phyloP scores from a whole-genome alignment of 1,284 basidiomycete genomes.

The Coriolopsis trogii region DNA sequence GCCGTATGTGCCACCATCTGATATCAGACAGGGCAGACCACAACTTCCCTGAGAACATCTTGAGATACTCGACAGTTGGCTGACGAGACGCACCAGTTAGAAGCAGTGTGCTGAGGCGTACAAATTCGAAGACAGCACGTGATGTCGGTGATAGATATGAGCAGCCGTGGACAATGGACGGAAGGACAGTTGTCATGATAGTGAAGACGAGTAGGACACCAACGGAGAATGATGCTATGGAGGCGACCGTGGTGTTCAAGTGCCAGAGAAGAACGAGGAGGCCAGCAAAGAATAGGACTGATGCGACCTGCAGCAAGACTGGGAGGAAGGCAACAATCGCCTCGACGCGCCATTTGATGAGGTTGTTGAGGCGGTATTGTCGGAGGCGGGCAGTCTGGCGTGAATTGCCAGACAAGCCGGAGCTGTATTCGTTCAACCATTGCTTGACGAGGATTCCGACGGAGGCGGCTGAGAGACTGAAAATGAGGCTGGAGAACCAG shows the following conservation, averaged over 20 bases:
- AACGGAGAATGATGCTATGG: background rate
- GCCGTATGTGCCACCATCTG: no score
- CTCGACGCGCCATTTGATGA: constrained; percentile 32
- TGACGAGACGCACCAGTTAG: no score
- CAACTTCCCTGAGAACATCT: no score
- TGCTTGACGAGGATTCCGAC: constrained; percentile 18
- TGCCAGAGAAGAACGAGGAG: constrained; percentile 3
- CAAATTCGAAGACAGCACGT: no score
- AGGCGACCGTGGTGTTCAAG: background rate
- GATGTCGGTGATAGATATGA: no score
- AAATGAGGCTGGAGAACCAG: constrained; percentile 20
- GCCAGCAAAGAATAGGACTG: constrained; percentile 35
- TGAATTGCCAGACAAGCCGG: background rate
- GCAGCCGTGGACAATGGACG: no score
- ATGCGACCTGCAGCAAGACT: constrained; percentile 31
- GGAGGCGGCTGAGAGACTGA: constrained; percentile 18
- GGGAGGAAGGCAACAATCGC: constrained; percentile 32
- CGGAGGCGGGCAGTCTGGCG: constrained; percentile 14
- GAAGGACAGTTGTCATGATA: background rate
- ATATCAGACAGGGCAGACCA: no score
- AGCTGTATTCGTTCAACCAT: constrained; percentile 12
- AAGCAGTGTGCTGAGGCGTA: no score
- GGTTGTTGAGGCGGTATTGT: constrained; percentile 31
- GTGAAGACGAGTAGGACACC: background rate
- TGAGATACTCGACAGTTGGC: no score